Evolutionary conservation across 345 rosid species (phyloP), one percentile per base, ranked within the genome.

Genomic region (Populus alba): DNA sequence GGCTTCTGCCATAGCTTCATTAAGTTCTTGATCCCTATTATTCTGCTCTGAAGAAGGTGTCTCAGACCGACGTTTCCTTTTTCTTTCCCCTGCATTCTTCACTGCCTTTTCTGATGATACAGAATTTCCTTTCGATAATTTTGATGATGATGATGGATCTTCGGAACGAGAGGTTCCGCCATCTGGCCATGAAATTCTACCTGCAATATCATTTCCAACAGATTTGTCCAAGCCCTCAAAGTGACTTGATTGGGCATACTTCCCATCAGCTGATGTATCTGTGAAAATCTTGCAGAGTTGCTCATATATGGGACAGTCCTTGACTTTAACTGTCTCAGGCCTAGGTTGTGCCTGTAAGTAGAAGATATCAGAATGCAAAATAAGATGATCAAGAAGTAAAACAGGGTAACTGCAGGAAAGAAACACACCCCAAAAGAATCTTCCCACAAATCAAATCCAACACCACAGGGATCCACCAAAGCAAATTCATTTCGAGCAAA

Each of bases 181-280:
- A 1, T 79, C 90, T 0, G 75, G 79, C 61, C 73, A 62, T 17
- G 85, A 78, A 79, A 59, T 53, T 33, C 82, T 55, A 51, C 66
- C 75, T 7, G 55, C 59, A 16, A 83, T 74, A 68, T 76, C 85
- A 57, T 82, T 86, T 67, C 82, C 79, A 59, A 80, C 66, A 25
- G 91, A 63, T 79, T 88, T 89, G n/a, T 89, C 93, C 75, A 89
- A 79, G 11, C 87, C 93, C 76, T 91, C 93, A 75, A 91, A 94
- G 81, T 92, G 94, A 84, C 97, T 94, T 47, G 98, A 94, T 83
- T 90, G 97, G 73, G 98, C 98, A 80, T 91, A 94, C 76, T 85
- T 90, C 49, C 98, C 98, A 72, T 87, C 90, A 29, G 83, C 83
- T 27, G 89, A 88, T 75, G 90, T 78, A 77, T 94, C 94, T 12